These are phyloP conservation scores for Suillus paluster DNA, from an alignment of 768 basidiomycete species.

Conservation along the genomic window DNA sequence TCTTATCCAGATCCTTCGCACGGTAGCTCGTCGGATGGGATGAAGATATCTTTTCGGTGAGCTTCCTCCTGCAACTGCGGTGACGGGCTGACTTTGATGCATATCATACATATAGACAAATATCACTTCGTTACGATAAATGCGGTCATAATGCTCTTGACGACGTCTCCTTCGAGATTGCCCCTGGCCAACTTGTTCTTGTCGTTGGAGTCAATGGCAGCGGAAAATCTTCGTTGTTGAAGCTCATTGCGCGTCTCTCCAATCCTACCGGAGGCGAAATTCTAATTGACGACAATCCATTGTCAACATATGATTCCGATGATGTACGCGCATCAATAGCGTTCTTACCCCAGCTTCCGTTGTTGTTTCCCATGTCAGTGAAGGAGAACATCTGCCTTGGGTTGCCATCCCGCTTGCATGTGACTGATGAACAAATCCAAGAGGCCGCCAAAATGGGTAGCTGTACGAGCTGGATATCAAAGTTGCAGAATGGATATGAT, in stretches of 20 bases:
- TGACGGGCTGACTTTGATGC: constrained; percentile 4
- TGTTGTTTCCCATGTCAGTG: constrained; percentile 52
- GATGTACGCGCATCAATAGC: constrained; percentile 50
- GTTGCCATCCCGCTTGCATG: constrained; percentile 16
- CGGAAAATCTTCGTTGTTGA: constrained; percentile 43
- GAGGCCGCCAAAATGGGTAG: constrained; percentile 38
- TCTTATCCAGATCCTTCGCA: constrained; percentile 20
- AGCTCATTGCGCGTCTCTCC: constrained; percentile 53
- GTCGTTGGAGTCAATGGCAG: constrained; percentile 35
- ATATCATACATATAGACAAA: constrained; percentile 13
- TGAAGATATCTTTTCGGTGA: constrained; percentile 33
- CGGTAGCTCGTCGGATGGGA: constrained; percentile 19
- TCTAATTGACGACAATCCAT: constrained; percentile 46
- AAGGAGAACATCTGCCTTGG: constrained; percentile 47
- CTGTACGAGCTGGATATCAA: constrained; percentile 37
- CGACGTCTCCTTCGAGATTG: constrained; percentile 31
- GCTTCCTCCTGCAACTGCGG: not conserved
- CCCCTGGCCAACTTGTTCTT: constrained; percentile 34
- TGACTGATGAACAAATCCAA: constrained; percentile 24
- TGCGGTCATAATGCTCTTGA: constrained; percentile 24
- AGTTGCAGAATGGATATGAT: constrained; percentile 34
- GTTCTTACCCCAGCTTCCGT: constrained; percentile 53
- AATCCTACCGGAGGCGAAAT: constrained; percentile 49
- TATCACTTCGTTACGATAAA: constrained; percentile 29
- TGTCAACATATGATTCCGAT: constrained; percentile 39